phyloP scores from a whole-genome alignment of 106 monocot genomes.

The Gastrodia elata region DNA sequence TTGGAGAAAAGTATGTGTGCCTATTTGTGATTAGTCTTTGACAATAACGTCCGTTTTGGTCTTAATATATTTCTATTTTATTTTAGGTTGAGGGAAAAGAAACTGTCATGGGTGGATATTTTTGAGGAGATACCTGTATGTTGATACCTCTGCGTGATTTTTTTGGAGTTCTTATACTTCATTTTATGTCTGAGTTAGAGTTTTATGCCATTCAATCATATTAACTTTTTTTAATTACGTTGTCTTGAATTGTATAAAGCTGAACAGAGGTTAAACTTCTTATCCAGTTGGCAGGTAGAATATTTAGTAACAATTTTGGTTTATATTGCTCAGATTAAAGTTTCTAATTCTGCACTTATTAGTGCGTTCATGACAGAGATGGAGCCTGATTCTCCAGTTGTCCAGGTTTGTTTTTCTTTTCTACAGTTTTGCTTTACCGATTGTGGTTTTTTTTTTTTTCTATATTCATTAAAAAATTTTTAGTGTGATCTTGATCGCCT shows the following conservation, averaged over 20 bases:
- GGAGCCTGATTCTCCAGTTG: slow-evolving; percentile 79
- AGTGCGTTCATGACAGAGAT: slow-evolving; percentile 93
- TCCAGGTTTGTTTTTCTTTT: slow-evolving; percentile 44
- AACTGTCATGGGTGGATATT: slow-evolving; percentile 91
- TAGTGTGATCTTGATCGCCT: slow-evolving; percentile 94
- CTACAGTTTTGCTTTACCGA: background rate
- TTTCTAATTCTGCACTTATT: slow-evolving; percentile 92
- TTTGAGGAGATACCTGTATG: slow-evolving; percentile 95
- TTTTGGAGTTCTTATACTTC: background rate
- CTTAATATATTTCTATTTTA: background rate
- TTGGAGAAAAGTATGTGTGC: slow-evolving; percentile 72
- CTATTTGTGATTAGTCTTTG: background rate
- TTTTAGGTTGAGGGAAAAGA: slow-evolving; percentile 81
- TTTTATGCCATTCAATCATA: background rate
- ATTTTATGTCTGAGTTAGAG: background rate
- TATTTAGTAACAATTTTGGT: background rate
- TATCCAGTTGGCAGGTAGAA: background rate
- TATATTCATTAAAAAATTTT: slow-evolving; percentile 1
- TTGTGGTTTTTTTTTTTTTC: background rate
- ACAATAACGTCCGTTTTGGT: background rate
- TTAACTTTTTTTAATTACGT: background rate
- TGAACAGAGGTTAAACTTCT: background rate
- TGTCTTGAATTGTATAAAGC: background rate
- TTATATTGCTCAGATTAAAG: slow-evolving; percentile 55
- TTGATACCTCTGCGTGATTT: background rate